Evolutionary conservation across 2,329 filamentous ascomycete species (phyloP).

Genomic region (Hymenoscyphus fraxineus): DNA sequence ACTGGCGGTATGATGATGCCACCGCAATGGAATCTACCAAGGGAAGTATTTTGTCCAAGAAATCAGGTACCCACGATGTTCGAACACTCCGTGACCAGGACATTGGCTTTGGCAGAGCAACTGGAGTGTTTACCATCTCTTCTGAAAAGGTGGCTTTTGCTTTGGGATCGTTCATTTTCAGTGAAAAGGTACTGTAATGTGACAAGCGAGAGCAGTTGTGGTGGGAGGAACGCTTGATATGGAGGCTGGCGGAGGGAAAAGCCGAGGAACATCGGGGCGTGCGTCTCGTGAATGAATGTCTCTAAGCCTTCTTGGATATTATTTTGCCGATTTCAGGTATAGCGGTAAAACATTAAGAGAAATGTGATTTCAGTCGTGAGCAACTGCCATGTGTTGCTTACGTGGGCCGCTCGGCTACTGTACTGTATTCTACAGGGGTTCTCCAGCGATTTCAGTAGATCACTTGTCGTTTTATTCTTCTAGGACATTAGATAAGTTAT

Average conservation of each 20-base stretch:
- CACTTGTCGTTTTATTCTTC: no score
- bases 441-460: no score
- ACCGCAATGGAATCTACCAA: no score
- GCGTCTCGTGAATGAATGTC: neutral
- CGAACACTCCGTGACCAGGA: constrained; percentile 22
- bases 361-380: no score
- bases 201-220: neutral
- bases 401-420: no score
- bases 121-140: neutral
- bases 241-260: no score
- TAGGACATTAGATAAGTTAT: no score
- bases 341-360: no score
- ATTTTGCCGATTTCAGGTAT: neutral
- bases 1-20: no score
- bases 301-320: neutral
- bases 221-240: neutral
- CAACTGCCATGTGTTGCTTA: no score
- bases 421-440: no score
- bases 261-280: neutral
- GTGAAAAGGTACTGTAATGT: neutral
- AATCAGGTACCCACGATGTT: constrained; percentile 15
- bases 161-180: constrained; percentile 15
- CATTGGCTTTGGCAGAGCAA: constrained; percentile 11
- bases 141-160: constrained; percentile 12
- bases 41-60: no score